Evolutionary conservation across 768 basidiomycete genomes (phyloP).

Genomic region (Melanogaster broomeanus): DNA sequence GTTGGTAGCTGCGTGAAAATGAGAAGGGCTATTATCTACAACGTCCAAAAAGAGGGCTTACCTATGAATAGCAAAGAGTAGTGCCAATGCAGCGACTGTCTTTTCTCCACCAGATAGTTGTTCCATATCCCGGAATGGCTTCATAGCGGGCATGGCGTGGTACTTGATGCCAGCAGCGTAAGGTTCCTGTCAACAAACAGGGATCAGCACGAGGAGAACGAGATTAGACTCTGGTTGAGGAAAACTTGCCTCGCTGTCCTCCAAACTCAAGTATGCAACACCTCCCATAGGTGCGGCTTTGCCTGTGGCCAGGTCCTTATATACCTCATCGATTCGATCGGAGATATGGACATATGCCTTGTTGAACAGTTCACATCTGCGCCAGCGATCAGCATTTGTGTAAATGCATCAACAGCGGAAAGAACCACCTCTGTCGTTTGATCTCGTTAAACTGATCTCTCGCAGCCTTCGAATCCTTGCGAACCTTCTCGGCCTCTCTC

Average conservation of each 20-base stretch:
- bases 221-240: constrained; percentile 30
- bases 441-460: constrained; percentile 90
- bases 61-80: constrained; percentile 97
- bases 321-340: constrained; percentile 91
- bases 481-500: constrained; percentile 87
- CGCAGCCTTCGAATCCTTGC: constrained; percentile 87
- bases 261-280: constrained; percentile 93
- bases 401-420: not conserved
- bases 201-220: constrained; percentile 1
- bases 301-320: constrained; percentile 97
- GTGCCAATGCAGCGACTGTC: constrained; percentile 95
- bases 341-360: constrained; percentile 97
- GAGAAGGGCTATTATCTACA: not conserved
- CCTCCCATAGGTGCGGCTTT: constrained; percentile 94
- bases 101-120: constrained; percentile 98
- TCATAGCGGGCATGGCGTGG: constrained; percentile 99
- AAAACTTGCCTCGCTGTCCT: constrained; percentile 83
- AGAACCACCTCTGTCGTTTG: constrained; percentile 70
- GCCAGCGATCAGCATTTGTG: not conserved
- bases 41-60: constrained; percentile 25
- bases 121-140: constrained; percentile 98
- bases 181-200: constrained; percentile 58
- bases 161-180: constrained; percentile 93
- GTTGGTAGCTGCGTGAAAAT: constrained; percentile 72
- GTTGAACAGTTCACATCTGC: constrained; percentile 82